These are phyloP conservation scores for Dactylonectria macrodidyma DNA, from an alignment of 2,329 filamentous ascomycete species.

Conservation along the genomic window DNA sequence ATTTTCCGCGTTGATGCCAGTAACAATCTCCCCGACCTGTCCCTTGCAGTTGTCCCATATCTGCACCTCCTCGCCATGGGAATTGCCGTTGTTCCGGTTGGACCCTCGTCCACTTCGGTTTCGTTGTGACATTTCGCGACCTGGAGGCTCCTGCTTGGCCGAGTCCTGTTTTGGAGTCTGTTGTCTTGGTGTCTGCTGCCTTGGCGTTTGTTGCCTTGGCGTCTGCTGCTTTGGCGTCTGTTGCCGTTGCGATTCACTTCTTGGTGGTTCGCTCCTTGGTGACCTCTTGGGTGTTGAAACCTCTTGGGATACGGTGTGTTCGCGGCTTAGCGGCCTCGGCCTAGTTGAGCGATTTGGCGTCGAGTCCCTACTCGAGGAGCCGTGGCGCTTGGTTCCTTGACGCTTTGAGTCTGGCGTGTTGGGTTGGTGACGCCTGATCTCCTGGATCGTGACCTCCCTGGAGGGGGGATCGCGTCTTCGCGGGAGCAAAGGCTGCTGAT, in stretches of 20 bases:
- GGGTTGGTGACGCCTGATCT: slow-evolving; percentile 41
- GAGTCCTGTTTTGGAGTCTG: slow-evolving; percentile 43
- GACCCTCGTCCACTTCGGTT: slow-evolving; percentile 62
- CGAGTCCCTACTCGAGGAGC: slow-evolving; percentile 47
- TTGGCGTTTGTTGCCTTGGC: no score
- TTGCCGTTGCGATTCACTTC: slow-evolving; percentile 2
- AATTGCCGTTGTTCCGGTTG: slow-evolving; percentile 60
- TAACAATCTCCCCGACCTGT: slow-evolving; percentile 57
- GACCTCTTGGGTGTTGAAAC: slow-evolving; percentile 44
- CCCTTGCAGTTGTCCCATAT: slow-evolving; percentile 60
- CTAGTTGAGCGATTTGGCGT: slow-evolving; percentile 43
- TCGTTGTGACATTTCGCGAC: slow-evolving; percentile 59
- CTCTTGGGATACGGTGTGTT: slow-evolving; percentile 37
- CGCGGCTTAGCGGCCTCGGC: slow-evolving; percentile 40
- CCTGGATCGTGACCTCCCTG: slow-evolving; percentile 43
- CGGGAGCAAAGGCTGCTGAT: slow-evolving; percentile 46
- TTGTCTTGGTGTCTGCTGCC: slow-evolving; percentile 5
- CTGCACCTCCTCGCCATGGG: slow-evolving; percentile 60
- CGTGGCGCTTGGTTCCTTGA: slow-evolving; percentile 42
- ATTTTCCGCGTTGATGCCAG: slow-evolving; percentile 59
- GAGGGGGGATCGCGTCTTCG: slow-evolving; percentile 45
- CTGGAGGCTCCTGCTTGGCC: slow-evolving; percentile 41
- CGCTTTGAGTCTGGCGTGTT: slow-evolving; percentile 46
- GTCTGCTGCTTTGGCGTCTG: slow-evolving; percentile 43
- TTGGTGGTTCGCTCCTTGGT: slow-evolving; percentile 40